Base-by-base conservation (phyloP, 192 early-diverging fungal genomes). In the Spizellomyces punctatus region DNA sequence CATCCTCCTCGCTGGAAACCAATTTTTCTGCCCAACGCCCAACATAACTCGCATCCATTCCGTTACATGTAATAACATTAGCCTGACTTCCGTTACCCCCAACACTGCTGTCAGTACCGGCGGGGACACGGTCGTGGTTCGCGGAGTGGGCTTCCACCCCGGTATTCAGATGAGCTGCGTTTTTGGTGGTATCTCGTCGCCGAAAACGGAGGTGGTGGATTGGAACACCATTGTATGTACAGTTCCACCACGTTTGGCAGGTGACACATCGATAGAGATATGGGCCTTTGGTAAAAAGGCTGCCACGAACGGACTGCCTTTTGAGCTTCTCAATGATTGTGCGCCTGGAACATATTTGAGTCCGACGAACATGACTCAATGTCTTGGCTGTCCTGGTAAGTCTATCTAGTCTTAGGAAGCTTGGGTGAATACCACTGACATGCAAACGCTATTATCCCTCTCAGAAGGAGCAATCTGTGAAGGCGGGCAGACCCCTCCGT, bases 11-110 rank as follows among this genome's bases (percentile, higher is more conserved):
- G 10, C 36, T 6, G 64, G 56, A 19, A 74, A 74, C 64, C 5
- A 67, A 14, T 74, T 74, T 45, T 67, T 67, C 58, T 74, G 72
- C 65, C 72, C 72, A n/a, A 27, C 41, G 43, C 72, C 72, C 2
- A 4, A 60, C 16, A 66, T 74, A 16, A 6, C 14, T 22, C 72
- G 63, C 43, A 74, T 74, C 36, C 22, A 56, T 4, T 14, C 50
- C 42, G 64, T 22, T 7, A 57, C 63, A 6, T 74, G 72, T 44
- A 21, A 22, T n/a, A 66, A 74, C 27, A 46, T 74, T 43, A 60
- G 54, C 43, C 6, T 66, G 41, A 63, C 12, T 12, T 48, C 63
- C 12, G 57, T 74, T 14, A 6, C 6, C 9, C 72, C 72, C n/a
- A 7, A 50, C n/a, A 46, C 12, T 42, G 72, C 58, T 10, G 6